These are phyloP conservation scores for Polyplosphaeria fusca DNA, from an alignment of 495 filamentous ascomycete species.

Conservation along the genomic window DNA sequence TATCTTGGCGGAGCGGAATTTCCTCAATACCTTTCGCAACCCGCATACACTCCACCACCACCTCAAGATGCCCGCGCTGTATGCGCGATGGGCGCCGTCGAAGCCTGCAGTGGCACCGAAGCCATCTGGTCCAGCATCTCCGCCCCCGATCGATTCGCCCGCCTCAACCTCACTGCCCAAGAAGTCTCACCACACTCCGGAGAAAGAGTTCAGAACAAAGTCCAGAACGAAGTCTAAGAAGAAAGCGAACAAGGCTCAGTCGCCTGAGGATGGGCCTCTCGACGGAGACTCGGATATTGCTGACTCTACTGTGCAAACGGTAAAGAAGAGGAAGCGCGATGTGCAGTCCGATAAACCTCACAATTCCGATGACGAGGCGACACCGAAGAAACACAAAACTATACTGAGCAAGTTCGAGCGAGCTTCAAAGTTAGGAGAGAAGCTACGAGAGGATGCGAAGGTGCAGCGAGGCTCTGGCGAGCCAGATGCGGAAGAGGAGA, in stretches of 20 bases:
- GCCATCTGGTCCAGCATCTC: too few relatives aligned
- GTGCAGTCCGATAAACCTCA: slow-evolving; percentile 12
- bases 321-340: slow-evolving; percentile 28
- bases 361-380: slow-evolving; percentile 30
- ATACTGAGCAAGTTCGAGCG: slow-evolving; percentile 43
- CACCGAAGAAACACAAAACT: slow-evolving; percentile 36
- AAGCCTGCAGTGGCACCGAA: not conserved
- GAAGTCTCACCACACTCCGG: not conserved
- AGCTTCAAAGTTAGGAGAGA: slow-evolving; percentile 31
- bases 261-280: too few relatives aligned
- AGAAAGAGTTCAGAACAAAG: too few relatives aligned
- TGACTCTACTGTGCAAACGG: slow-evolving; percentile 3
- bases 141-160: too few relatives aligned
- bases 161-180: too few relatives aligned
- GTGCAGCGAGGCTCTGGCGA: not conserved
- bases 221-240: slow-evolving; percentile 26
- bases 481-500: not conserved
- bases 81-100: slow-evolving; percentile 51
- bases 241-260: slow-evolving; percentile 30
- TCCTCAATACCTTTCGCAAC: slow-evolving; percentile 2
- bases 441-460: slow-evolving; percentile 1
- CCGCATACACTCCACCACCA: not conserved
- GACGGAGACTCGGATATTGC: too few relatives aligned
- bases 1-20: slow-evolving; percentile 28
- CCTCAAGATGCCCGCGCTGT: slow-evolving; percentile 46